phyloP scores from a whole-genome alignment of 176 grass and related monocot genomes.

The Thalia dealbata region DNA sequence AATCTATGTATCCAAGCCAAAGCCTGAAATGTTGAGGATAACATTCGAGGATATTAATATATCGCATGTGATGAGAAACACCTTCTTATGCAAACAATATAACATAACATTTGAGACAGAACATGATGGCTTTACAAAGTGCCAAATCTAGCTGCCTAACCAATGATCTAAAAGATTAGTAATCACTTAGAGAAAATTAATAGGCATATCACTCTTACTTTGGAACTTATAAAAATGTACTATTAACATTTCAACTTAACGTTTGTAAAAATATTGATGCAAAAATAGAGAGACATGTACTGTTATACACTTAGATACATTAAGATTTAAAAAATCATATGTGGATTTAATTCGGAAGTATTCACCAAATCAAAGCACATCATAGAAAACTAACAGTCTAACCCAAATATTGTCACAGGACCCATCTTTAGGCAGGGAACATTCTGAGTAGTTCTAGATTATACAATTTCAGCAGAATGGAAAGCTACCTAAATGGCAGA shows the following conservation, averaged over 20 bases:
- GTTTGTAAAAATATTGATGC: not conserved
- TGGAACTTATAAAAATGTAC: not conserved
- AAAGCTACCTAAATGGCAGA: too few relatives aligned
- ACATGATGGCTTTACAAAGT: not conserved
- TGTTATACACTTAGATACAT: too few relatives aligned
- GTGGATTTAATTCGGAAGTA: too few relatives aligned
- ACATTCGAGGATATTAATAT: not conserved
- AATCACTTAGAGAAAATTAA: not conserved
- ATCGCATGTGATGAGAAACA: not conserved
- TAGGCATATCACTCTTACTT: not conserved
- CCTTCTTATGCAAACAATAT: not conserved
- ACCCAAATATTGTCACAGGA: too few relatives aligned
- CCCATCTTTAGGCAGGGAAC: too few relatives aligned
- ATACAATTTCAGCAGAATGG: too few relatives aligned
- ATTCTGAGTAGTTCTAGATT: too few relatives aligned
- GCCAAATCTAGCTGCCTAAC: not conserved
- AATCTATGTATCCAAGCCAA: constrained; percentile 82
- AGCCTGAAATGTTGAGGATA: constrained; percentile 50
- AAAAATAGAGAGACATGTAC: too few relatives aligned
- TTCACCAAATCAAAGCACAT: too few relatives aligned
- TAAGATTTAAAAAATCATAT: too few relatives aligned
- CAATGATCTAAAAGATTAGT: not conserved
- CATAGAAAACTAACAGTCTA: too few relatives aligned
- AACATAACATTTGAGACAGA: not conserved
- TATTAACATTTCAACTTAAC: too few relatives aligned